Evolutionary conservation across 352 stramenopile species (phyloP).

Genomic region (Blastocystis sp.): DNA sequence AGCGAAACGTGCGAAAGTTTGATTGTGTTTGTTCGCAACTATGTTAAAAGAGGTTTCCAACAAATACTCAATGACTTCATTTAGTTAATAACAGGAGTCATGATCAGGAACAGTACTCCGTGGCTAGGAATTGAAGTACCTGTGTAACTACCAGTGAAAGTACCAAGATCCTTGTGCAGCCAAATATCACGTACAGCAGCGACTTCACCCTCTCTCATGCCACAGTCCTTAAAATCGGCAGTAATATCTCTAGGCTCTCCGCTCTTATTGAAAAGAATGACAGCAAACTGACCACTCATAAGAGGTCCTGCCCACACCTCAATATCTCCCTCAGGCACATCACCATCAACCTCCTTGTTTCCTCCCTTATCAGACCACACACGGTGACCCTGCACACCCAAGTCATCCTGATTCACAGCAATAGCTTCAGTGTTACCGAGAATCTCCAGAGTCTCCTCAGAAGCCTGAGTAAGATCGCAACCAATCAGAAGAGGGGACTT

Average conservation of each 20-base stretch:
- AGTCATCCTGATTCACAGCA: constrained; percentile 74
- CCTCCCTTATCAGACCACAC: constrained; percentile 69
- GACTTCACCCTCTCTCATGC: background rate
- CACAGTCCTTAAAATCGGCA: constrained; percentile 45
- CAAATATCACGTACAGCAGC: constrained; percentile 70
- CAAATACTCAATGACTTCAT: background rate
- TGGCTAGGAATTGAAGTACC: constrained; percentile 15
- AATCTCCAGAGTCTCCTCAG: constrained; percentile 71
- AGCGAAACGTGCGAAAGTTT: background rate
- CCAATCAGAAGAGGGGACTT: constrained; percentile 75
- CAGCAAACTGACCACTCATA: constrained; percentile 53
- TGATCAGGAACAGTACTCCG: constrained; percentile 52
- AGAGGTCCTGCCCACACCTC: constrained; percentile 71
- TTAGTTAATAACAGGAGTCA: constrained; percentile 44
- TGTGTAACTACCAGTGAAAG: constrained; percentile 18
- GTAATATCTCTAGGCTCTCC: constrained; percentile 8
- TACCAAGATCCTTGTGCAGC: constrained; percentile 68
- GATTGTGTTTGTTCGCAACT: background rate
- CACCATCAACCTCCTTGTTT: constrained; percentile 67
- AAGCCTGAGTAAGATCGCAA: constrained; percentile 72
- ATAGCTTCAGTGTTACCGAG: constrained; percentile 74
- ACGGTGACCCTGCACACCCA: constrained; percentile 69
- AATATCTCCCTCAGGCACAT: constrained; percentile 66
- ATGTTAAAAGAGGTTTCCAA: background rate
- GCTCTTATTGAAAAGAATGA: constrained; percentile 71